A percentile compares a stretch with the other conserved stretches of the same genome.
These are phyloP conservation scores for Pseudozyma flocculosa DNA, from an alignment of 1,284 basidiomycete species.

Conservation along the genomic window DNA sequence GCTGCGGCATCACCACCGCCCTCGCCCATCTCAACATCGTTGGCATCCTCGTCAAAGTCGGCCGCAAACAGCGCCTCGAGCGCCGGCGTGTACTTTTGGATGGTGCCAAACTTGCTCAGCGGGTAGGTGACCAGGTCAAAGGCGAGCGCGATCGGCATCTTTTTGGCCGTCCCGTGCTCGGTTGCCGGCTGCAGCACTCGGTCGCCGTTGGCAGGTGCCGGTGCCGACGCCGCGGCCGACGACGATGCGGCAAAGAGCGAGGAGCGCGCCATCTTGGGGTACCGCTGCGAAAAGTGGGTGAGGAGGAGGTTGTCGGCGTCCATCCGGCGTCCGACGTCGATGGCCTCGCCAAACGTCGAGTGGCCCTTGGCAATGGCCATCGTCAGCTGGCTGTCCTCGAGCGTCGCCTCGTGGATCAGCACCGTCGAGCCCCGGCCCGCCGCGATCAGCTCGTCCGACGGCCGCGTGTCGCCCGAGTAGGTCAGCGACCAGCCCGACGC, in stretches of 20 bases:
- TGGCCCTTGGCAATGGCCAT: conserved; percentile 78
- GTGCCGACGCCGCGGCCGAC: too few relatives aligned
- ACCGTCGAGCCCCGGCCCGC: conserved; percentile 73
- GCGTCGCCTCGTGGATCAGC: conserved; percentile 90
- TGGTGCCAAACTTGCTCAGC: conserved; percentile 78
- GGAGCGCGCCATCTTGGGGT: conserved; percentile 76
- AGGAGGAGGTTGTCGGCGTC: conserved; percentile 76
- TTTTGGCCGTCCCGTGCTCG: conserved; percentile 1
- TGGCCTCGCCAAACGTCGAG: conserved; percentile 84
- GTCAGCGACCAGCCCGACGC: conserved; percentile 53
- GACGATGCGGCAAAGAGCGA: conserved; percentile 12
- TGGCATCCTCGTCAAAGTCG: conserved; percentile 66
- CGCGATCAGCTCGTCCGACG: conserved; percentile 69
- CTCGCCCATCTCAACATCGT: too few relatives aligned
- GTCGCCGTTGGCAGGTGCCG: too few relatives aligned
- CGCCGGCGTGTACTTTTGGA: conserved; percentile 71
- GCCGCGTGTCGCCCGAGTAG: conserved; percentile 84
- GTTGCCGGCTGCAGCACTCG: too few relatives aligned
- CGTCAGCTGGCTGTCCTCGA: conserved; percentile 68
- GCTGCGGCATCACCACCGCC: too few relatives aligned
- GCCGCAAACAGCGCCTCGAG: conserved; percentile 70
- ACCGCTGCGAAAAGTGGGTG: conserved; percentile 92
- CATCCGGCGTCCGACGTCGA: conserved; percentile 74
- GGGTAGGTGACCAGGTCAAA: conserved; percentile 76
- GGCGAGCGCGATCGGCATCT: conserved; percentile 66